Evolutionary conservation across 2,329 filamentous ascomycete genomes (phyloP).

Genomic region (Calonectria hawksworthii): DNA sequence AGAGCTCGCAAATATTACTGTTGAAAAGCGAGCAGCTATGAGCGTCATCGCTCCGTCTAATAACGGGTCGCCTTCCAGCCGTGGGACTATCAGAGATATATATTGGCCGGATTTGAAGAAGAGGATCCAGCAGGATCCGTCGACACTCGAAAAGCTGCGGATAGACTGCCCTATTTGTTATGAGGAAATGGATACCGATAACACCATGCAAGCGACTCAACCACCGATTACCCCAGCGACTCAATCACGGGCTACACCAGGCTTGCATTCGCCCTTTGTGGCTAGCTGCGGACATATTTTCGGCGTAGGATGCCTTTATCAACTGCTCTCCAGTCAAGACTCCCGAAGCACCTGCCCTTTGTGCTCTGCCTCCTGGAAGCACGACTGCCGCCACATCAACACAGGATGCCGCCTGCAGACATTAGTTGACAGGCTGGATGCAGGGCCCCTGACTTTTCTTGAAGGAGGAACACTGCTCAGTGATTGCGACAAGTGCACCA

Average conservation of each 20-base stretch:
- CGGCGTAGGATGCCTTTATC: slow-evolving; percentile 22
- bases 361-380: background rate
- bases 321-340: no score
- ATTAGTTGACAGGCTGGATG: background rate
- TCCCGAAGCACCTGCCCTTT: background rate
- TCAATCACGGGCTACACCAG: background rate
- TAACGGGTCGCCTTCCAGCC: background rate
- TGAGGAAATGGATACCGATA: background rate
- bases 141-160: background rate
- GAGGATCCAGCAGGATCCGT: background rate
- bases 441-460: background rate
- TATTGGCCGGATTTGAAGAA: background rate
- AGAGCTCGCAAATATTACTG: background rate
- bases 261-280: slow-evolving; percentile 25
- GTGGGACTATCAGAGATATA: background rate
- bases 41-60: background rate
- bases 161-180: background rate
- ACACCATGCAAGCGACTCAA: no score
- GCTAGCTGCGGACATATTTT: slow-evolving; percentile 40
- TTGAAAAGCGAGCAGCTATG: slow-evolving; percentile 4
- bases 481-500: background rate
- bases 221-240: no score
- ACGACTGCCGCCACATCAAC: background rate
- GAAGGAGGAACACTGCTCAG: background rate
- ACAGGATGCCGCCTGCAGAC: background rate